phyloP scores from a whole-genome alignment of 495 filamentous ascomycete genomes.

The Delitschia confertaspora region DNA sequence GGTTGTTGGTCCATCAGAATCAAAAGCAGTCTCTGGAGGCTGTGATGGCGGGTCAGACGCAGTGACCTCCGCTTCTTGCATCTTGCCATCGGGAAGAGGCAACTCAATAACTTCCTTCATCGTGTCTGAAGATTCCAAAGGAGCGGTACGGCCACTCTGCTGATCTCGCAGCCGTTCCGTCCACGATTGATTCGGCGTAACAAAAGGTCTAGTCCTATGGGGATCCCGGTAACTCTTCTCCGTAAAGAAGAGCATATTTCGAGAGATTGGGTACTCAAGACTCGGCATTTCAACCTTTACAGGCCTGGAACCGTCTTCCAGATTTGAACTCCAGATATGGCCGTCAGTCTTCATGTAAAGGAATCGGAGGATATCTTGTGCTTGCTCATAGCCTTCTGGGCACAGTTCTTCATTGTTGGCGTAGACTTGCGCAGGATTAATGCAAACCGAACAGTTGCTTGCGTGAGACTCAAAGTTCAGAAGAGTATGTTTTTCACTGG shows the following conservation, averaged over 20 bases:
- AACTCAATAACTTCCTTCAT: too few species aligned
- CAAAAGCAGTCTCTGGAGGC: too few species aligned
- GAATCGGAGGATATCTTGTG: conserved; percentile 12
- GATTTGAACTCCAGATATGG: conserved; percentile 4
- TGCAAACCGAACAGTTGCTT: conserved; percentile 11
- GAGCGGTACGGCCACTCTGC: too few species aligned
- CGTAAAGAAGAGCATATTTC: conserved; percentile 10
- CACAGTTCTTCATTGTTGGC: conserved; percentile 3
- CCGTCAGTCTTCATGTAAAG: conserved; percentile 16
- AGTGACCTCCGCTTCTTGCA: too few species aligned
- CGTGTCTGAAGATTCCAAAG: too few species aligned
- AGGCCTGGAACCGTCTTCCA: neutral
- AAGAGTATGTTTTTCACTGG: conserved; percentile 9
- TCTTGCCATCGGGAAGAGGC: too few species aligned
- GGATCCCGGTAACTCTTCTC: conserved; percentile 14
- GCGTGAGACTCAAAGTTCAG: conserved; percentile 12
- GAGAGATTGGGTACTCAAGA: neutral
- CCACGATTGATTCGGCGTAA: conserved; percentile 3
- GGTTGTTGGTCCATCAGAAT: too few species aligned
- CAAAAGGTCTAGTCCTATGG: conserved; percentile 12
- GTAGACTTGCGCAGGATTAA: conserved; percentile 5
- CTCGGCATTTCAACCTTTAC: conserved; percentile 14
- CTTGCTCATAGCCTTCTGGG: conserved; percentile 6
- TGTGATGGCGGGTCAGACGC: too few species aligned
- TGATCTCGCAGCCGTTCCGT: too few species aligned